Conservation (phyloP, 2,329 filamentous ascomycete genomes). For the Xylaria multiplex region DNA sequence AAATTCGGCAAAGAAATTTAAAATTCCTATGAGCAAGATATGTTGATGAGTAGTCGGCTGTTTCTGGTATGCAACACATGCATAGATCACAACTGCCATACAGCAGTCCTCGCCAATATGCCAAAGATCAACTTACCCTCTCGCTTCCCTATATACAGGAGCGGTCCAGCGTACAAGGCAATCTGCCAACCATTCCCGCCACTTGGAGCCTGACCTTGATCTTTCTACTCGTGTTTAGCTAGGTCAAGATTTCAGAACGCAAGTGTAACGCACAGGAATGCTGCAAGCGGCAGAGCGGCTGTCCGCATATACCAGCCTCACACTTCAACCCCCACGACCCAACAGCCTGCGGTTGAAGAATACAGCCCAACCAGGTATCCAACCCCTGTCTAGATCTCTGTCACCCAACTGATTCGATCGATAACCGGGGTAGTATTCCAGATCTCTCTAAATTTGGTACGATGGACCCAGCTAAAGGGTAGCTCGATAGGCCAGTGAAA, state of each 20-base stretch:
- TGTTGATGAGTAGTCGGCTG: constrained; percentile 4
- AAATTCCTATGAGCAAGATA: neutral
- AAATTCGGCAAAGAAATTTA: constrained; percentile 11
- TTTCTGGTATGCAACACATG: neutral
- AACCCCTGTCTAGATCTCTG: constrained; percentile 36
- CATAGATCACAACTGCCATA: constrained; percentile 11
- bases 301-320: constrained; percentile 40
- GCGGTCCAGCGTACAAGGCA: neutral
- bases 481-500: constrained; percentile 17
- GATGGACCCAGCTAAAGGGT: constrained; percentile 27
- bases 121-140: neutral
- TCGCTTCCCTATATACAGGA: constrained; percentile 3
- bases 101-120: constrained; percentile 12
- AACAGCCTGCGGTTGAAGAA: constrained; percentile 33
- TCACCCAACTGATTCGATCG: constrained; percentile 31
- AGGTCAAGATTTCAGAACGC: constrained; percentile 7
- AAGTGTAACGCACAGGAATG: constrained; percentile 18
- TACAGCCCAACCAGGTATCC: constrained; percentile 33
- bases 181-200: neutral
- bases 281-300: constrained; percentile 38
- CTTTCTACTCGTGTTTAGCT: neutral
- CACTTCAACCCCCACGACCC: constrained; percentile 31
- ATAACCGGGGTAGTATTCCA: constrained; percentile 39
- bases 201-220: constrained; percentile 1
- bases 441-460: constrained; percentile 28